These are phyloP conservation scores for Cordyceps javanica DNA, from an alignment of 2,329 filamentous ascomycete species.

Conservation along the genomic window DNA sequence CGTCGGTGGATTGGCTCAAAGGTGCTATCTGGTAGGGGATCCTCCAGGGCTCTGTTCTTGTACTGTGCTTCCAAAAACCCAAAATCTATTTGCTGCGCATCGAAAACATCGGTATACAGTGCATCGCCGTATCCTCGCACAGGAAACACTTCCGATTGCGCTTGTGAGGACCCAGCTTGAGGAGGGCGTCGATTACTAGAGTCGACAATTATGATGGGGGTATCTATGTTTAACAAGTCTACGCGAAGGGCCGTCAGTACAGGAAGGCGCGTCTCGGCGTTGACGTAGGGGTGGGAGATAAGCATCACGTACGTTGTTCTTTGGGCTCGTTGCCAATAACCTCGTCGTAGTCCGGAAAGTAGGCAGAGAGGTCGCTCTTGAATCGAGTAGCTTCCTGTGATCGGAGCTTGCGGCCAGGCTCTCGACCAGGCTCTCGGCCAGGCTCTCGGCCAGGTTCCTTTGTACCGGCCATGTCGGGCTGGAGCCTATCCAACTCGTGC, in stretches of 20 bases:
- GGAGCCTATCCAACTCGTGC: slow-evolving; percentile 53
- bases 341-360: slow-evolving; percentile 92
- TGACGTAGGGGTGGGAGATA: not conserved
- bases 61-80: slow-evolving; percentile 44
- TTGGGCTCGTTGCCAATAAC: slow-evolving; percentile 80
- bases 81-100: slow-evolving; percentile 52
- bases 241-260: slow-evolving; percentile 1
- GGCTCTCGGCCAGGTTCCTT: slow-evolving; percentile 61
- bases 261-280: not conserved
- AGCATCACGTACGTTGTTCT: slow-evolving; percentile 54
- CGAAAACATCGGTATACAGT: slow-evolving; percentile 49
- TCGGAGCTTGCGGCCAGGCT: slow-evolving; percentile 71
- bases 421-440: slow-evolving; percentile 63
- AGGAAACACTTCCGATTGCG: slow-evolving; percentile 25
- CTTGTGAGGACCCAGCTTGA: slow-evolving; percentile 22
- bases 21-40: slow-evolving; percentile 50
- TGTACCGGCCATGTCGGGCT: slow-evolving; percentile 40
- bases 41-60: slow-evolving; percentile 37
- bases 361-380: slow-evolving; percentile 85
- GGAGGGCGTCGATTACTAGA: slow-evolving; percentile 29
- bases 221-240: slow-evolving; percentile 70
- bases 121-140: slow-evolving; percentile 50
- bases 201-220: slow-evolving; percentile 66
- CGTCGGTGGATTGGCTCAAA: slow-evolving; percentile 51
- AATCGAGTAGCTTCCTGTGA: slow-evolving; percentile 80